These are phyloP conservation scores for Yamadazyma membranifaciens DNA, from an alignment of 1,139 yeast genomes.

Conservation along the genomic window DNA sequence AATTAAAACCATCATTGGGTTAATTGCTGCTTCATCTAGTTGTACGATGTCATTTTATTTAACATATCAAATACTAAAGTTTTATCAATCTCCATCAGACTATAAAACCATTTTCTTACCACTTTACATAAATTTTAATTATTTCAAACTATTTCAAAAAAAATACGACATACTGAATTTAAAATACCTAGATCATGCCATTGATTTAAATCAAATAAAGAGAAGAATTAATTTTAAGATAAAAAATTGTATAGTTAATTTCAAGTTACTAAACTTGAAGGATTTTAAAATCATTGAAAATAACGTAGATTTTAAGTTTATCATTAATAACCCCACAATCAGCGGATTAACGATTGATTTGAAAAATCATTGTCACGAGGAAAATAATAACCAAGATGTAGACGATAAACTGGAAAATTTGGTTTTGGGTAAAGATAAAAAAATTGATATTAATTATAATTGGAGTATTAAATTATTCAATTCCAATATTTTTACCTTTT, in stretches of 20 bases:
- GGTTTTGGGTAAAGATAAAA: neutral
- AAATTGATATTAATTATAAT: slow-evolving; percentile 8
- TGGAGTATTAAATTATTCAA: slow-evolving; percentile 16
- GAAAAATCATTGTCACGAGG: neutral
- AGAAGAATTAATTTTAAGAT: slow-evolving; percentile 15
- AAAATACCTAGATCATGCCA: slow-evolving; percentile 3
- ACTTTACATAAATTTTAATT: slow-evolving; percentile 15
- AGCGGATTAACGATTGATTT: slow-evolving; percentile 11
- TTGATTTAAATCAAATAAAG: slow-evolving; percentile 7
- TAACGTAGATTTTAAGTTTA: slow-evolving; percentile 7
- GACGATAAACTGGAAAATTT: neutral
- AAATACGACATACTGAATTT: slow-evolving; percentile 9
- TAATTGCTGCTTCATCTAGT: slow-evolving; percentile 14
- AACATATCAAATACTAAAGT: slow-evolving; percentile 12
- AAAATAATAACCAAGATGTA: neutral
- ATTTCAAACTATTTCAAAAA: slow-evolving; percentile 7
- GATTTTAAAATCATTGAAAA: slow-evolving; percentile 9
- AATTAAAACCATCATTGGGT: slow-evolving; percentile 12
- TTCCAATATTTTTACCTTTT: slow-evolving; percentile 9
- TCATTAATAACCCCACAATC: slow-evolving; percentile 14
- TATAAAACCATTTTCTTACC: slow-evolving; percentile 16
- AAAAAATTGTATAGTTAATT: slow-evolving; percentile 9
- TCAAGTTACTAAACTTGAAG: slow-evolving; percentile 12
- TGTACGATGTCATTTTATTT: slow-evolving; percentile 16
- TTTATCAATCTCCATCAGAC: slow-evolving; percentile 8